Evolutionary conservation across 2,329 filamentous ascomycete genomes (phyloP).

Genomic region (Botryotinia narcissicola): DNA sequence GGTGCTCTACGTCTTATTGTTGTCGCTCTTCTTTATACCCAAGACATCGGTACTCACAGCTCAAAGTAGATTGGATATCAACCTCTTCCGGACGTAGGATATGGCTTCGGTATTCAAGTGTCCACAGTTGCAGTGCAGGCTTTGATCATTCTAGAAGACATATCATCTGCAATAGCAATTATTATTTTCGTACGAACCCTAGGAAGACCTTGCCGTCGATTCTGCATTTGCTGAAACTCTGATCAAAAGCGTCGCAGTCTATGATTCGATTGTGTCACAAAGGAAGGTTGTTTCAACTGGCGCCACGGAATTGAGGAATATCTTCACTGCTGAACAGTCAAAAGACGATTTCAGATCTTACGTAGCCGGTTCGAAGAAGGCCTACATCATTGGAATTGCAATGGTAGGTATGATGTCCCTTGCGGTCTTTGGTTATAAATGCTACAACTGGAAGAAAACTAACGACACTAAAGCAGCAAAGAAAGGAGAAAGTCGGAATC

Average conservation of each 20-base stretch:
- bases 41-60: neutral
- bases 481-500: neutral
- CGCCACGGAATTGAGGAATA: too few species aligned
- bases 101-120: neutral
- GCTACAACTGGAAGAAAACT: neutral
- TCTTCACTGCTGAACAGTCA: neutral
- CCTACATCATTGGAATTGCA: neutral
- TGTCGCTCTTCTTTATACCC: neutral
- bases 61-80: neutral
- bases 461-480: neutral
- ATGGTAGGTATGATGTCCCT: neutral
- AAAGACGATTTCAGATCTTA: neutral
- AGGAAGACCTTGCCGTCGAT: too few species aligned
- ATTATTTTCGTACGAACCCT: neutral
- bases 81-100: neutral
- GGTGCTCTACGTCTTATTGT: too few species aligned
- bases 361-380: neutral
- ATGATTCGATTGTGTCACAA: neutral
- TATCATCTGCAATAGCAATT: neutral
- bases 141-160: neutral
- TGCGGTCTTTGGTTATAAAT: too few species aligned
- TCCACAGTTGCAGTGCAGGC: neutral
- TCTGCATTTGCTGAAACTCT: neutral
- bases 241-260: neutral
- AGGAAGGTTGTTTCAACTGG: neutral